These are phyloP conservation scores for Helichrysum umbraculigerum DNA, from an alignment of 129 eudicot species.

Conservation along the genomic window DNA sequence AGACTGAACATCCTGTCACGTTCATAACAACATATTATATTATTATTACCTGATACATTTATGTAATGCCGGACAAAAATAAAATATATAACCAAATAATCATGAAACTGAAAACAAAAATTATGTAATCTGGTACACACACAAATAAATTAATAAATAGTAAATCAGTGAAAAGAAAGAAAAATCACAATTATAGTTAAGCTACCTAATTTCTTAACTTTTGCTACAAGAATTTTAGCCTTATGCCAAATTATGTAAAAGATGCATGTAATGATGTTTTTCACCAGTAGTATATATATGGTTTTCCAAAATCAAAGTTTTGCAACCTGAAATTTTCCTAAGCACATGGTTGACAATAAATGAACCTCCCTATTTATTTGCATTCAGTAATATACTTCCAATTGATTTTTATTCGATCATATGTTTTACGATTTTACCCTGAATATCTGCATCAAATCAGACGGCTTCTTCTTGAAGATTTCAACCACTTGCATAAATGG, in stretches of 20 bases:
- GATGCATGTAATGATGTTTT: not conserved
- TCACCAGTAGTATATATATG: not conserved
- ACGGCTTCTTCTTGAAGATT: too few species aligned
- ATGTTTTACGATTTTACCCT: too few species aligned
- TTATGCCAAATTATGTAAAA: not conserved
- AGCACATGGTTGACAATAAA: too few species aligned
- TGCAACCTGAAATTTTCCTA: not conserved
- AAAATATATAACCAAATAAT: conserved; percentile 4
- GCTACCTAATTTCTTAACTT: too few species aligned
- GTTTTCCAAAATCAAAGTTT: not conserved
- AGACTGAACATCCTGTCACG: conserved; percentile 84
- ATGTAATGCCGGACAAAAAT: not conserved
- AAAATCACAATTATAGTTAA: too few species aligned
- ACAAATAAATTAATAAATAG: not conserved
- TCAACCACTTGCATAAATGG: not conserved
- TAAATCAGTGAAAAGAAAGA: too few species aligned
- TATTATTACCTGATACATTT: conserved; percentile 2
- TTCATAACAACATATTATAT: conserved; percentile 16
- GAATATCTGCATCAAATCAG: conserved; percentile 93
- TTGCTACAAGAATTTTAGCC: too few species aligned
- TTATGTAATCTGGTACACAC: conserved; percentile 7
- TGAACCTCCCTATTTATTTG: too few species aligned
- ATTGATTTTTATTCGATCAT: too few species aligned
- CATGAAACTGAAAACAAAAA: not conserved
- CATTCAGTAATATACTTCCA: too few species aligned